These are phyloP conservation scores for Sungouiozyma ichnusensis DNA, from an alignment of 805 yeast genomes.

Conservation along the genomic window DNA sequence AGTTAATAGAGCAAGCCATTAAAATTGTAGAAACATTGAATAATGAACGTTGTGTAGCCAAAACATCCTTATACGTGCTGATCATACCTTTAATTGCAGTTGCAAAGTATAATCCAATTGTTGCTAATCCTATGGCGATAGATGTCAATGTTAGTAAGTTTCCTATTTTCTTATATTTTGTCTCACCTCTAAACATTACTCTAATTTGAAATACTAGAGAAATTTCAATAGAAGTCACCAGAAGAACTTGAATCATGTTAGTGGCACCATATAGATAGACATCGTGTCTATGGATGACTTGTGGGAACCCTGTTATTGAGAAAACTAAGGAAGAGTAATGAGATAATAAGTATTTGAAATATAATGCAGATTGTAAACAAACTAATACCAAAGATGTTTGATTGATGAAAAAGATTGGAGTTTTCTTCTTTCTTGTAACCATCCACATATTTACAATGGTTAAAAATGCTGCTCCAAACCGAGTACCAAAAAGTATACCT, in stretches of 20 bases:
- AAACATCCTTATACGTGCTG: conserved; percentile 22
- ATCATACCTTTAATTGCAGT: conserved; percentile 38
- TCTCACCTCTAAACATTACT: conserved; percentile 56
- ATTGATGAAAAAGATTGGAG: conserved; percentile 70
- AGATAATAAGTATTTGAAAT: conserved; percentile 43
- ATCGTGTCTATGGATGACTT: conserved; percentile 29
- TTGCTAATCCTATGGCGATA: conserved; percentile 39
- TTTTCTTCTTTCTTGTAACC: conserved; percentile 40
- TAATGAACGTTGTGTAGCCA: conserved; percentile 30
- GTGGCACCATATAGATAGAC: conserved; percentile 49
- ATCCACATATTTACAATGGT: conserved; percentile 39
- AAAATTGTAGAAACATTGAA: conserved; percentile 47
- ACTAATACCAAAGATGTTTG: conserved; percentile 46
- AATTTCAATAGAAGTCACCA: conserved; percentile 50
- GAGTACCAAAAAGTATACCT: conserved; percentile 43
- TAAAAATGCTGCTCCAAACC: conserved; percentile 45
- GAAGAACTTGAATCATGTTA: conserved; percentile 46
- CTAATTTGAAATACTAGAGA: conserved; percentile 65
- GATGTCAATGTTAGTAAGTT: conserved; percentile 31
- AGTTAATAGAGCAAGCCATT: conserved; percentile 57
- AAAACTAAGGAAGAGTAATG: conserved; percentile 41
- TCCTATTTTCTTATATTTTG: conserved; percentile 33
- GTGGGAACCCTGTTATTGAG: conserved; percentile 38
- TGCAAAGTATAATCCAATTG: conserved; percentile 49
- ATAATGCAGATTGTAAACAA: conserved; percentile 51